Evolutionary conservation across 495 filamentous ascomycete genomes (phyloP).

Genomic region (Penicillium cosmopolitanum): DNA sequence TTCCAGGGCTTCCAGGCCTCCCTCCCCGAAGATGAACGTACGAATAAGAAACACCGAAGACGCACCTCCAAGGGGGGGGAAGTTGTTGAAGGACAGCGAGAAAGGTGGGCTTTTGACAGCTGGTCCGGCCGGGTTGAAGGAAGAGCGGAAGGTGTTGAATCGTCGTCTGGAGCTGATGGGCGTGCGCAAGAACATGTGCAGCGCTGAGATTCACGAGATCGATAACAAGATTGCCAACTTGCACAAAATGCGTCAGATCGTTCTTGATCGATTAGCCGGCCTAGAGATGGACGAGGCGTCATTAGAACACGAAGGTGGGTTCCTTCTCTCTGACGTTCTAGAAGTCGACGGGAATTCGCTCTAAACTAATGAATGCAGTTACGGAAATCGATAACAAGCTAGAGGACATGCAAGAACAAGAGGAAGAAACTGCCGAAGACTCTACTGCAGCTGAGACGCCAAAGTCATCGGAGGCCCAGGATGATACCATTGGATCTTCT

Average conservation of each 20-base stretch:
- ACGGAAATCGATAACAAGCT: slow-evolving; percentile 82
- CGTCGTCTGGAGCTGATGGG: slow-evolving; percentile 89
- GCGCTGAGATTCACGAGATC: slow-evolving; percentile 92
- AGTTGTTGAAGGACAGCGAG: slow-evolving; percentile 67
- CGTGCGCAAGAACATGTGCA: slow-evolving; percentile 96
- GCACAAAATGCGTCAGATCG: slow-evolving; percentile 89
- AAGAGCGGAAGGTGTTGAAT: slow-evolving; percentile 73
- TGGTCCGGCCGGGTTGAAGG: slow-evolving; percentile 69
- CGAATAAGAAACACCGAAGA: slow-evolving; percentile 70
- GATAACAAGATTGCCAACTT: slow-evolving; percentile 96
- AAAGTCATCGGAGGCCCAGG: slow-evolving; percentile 58
- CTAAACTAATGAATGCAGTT: slow-evolving; percentile 53
- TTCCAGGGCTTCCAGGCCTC: slow-evolving; percentile 97
- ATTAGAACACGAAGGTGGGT: slow-evolving; percentile 82
- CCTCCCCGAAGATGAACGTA: slow-evolving; percentile 71
- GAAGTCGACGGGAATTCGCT: slow-evolving; percentile 9
- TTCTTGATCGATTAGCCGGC: slow-evolving; percentile 85
- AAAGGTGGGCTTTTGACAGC: slow-evolving; percentile 59
- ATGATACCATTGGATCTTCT: slow-evolving; percentile 49
- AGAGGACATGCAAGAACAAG: slow-evolving; percentile 68
- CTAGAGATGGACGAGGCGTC: slow-evolving; percentile 92
- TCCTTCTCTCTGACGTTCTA: slow-evolving; percentile 7
- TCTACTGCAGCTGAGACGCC: slow-evolving; percentile 58
- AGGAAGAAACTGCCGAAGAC: slow-evolving; percentile 57
- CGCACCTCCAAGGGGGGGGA: slow-evolving; percentile 72